Conservation (phyloP, 768 basidiomycete species). For the Pisolithus sp. region DNA sequence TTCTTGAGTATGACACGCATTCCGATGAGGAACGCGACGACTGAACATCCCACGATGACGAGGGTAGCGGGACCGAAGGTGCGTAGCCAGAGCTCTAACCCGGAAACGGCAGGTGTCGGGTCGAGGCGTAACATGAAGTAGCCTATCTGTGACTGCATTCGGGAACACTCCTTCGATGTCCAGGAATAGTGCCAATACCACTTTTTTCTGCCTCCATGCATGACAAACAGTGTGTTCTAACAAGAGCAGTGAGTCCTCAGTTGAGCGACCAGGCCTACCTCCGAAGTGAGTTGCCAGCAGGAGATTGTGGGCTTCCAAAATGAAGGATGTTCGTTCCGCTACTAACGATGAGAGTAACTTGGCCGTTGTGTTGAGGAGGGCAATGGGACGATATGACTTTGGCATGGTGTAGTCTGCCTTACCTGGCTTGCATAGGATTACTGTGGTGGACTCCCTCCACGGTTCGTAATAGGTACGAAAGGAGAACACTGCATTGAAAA, state of each 20-base stretch:
- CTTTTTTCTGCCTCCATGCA: slow-evolving; percentile 31
- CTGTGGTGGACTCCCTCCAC: slow-evolving; percentile 23
- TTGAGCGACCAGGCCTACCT: slow-evolving; percentile 31
- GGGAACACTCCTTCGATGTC: slow-evolving; percentile 41
- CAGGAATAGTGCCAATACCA: slow-evolving; percentile 33
- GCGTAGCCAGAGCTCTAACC: too few species aligned
- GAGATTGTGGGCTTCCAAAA: slow-evolving; percentile 26
- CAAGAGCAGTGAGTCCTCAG: slow-evolving; percentile 31
- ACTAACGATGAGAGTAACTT: slow-evolving; percentile 27
- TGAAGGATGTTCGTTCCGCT: slow-evolving; percentile 16
- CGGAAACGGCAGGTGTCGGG: too few species aligned
- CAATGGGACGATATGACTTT: slow-evolving; percentile 34
- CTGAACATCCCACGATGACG: too few species aligned
- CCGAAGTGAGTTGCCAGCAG: slow-evolving; percentile 35
- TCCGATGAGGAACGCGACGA: too few species aligned
- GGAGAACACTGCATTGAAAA: slow-evolving; percentile 8
- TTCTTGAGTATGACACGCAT: too few species aligned
- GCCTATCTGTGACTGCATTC: slow-evolving; percentile 26
- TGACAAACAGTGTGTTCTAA: slow-evolving; percentile 30
- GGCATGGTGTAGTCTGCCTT: slow-evolving; percentile 28
- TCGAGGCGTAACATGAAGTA: too few species aligned
- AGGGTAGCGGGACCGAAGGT: too few species aligned
- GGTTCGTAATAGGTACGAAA: slow-evolving; percentile 7
- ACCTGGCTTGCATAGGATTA: slow-evolving; percentile 32
- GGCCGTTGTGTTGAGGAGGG: slow-evolving; percentile 25